Conservation (phyloP, 2,329 filamentous ascomycete genomes). For the Corinectria fuckeliana region DNA sequence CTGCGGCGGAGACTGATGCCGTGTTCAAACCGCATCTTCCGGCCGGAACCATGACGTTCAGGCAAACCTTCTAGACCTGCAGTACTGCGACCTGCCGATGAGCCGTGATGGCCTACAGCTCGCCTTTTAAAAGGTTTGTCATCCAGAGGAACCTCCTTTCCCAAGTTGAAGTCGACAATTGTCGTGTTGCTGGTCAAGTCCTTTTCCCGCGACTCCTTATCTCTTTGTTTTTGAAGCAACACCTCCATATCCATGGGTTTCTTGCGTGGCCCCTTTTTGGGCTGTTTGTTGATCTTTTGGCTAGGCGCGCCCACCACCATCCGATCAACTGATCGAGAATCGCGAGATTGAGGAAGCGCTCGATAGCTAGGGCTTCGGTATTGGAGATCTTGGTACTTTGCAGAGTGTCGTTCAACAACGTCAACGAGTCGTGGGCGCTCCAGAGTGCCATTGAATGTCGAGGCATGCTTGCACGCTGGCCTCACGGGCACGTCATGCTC, state of each 20-base stretch:
- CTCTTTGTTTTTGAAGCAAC: background rate
- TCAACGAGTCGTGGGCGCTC: slow-evolving; percentile 36
- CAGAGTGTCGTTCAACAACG: slow-evolving; percentile 38
- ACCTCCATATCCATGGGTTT: background rate
- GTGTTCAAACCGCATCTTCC: slow-evolving; percentile 38
- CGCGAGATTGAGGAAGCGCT: background rate
- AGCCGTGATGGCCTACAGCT: slow-evolving; percentile 5
- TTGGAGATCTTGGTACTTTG: slow-evolving; percentile 16
- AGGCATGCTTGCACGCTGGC: slow-evolving; percentile 34
- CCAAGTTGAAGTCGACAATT: background rate
- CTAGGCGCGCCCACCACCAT: slow-evolving; percentile 15
- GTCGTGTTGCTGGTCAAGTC: background rate
- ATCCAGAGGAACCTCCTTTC: background rate
- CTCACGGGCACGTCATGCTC: slow-evolving; percentile 5
- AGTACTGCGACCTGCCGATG: slow-evolving; percentile 17
- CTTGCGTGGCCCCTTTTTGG: background rate
- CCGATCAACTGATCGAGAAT: background rate
- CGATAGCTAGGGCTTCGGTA: slow-evolving; percentile 4
- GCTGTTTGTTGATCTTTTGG: slow-evolving; percentile 24
- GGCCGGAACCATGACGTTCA: slow-evolving; percentile 34
- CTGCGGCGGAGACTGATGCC: slow-evolving; percentile 55
- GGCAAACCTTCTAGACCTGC: slow-evolving; percentile 35
- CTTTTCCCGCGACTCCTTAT: background rate
- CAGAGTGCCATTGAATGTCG: slow-evolving; percentile 31
- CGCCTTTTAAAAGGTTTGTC: background rate